Percentiles rank a stretch among this genome's conserved stretches.
Conservation (phyloP, 345 rosid species). For the Crucihimalaya himalaica region DNA sequence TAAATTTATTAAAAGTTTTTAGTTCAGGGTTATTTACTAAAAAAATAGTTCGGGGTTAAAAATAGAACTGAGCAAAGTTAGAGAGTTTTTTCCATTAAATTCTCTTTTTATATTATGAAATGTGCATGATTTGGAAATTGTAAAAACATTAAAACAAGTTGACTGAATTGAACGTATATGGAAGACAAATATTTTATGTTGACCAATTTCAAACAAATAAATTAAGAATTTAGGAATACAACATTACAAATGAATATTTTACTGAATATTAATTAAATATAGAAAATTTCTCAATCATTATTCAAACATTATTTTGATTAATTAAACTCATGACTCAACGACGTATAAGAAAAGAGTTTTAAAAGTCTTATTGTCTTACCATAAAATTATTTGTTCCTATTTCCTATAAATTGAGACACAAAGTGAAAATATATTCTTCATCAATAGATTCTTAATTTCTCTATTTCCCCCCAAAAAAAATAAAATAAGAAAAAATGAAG, state of each 20-base stretch:
- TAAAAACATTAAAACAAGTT: not conserved
- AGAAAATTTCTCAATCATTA: no score
- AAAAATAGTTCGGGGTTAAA: no score
- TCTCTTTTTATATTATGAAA: not conserved
- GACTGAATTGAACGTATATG: not conserved
- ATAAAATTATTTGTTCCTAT: not conserved
- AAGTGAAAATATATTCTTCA: not conserved
- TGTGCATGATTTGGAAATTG: not conserved
- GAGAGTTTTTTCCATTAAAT: no score
- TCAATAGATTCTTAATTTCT: not conserved
- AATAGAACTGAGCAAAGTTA: no score
- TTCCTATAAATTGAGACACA: not conserved
- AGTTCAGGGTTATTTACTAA: no score
- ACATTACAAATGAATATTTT: not conserved
- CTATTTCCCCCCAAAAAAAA: not conserved
- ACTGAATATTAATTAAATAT: not conserved
- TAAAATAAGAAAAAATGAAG: not conserved
- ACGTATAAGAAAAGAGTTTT: no score
- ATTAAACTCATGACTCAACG: no score
- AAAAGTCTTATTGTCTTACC: no score
- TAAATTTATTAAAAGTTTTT: no score
- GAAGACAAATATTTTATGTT: conserved; percentile 26
- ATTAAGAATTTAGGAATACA: not conserved
- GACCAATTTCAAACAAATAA: not conserved
- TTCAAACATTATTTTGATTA: no score